Base-by-base conservation (phyloP, 371 early-diverging fungal genomes). In the Saksenaea vasiformis region DNA sequence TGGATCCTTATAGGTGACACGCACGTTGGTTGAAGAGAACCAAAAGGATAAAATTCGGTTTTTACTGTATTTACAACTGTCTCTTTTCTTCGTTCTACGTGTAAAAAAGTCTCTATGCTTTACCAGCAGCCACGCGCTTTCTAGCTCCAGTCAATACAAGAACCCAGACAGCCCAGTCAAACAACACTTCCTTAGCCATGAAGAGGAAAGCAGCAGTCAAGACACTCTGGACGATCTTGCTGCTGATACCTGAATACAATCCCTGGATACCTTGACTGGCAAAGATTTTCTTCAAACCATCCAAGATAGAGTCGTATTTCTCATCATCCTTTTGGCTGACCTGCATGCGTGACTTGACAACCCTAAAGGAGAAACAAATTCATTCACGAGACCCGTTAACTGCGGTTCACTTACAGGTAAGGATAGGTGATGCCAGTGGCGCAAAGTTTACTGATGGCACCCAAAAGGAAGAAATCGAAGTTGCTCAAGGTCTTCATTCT, bases 321-420 rank as follows among this genome's bases (percentile, higher is more conserved):
- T 86, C 84, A 66, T 81, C 83, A 39, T 82, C 88, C 65, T 88
- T 84, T 74, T 95, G 93, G 74, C 88, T 89, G 62, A 96, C 84
- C 76, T 98, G 98, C 98, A 97, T 96, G 58, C 98, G 93, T 31
- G 95, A 89, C 85, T 97, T 98, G 70, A 96, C 85, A 65, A 97
- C 94, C 71, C 88, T 87, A 53, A 15, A 51, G 14, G 10, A 54
- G 5, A 27, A 56, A 17, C 26, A 31, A 7, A 7, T 31, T 31
- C 31, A 31, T 31, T n/a, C 31, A 31, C 31, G 31, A 31, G 31
- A 31, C 2, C 4, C 2, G 7, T 7, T 7, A 31, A 31, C 31
- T 2, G 31, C 31, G 7, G 7, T 31, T 31, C 7, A 54, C 84
- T 77, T 80, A 91, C 91, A 97, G 95, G 85, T 98, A 98, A 57